These are phyloP conservation scores for Cercophora sp. DNA, from an alignment of 495 filamentous ascomycete genomes.

Conservation along the genomic window DNA sequence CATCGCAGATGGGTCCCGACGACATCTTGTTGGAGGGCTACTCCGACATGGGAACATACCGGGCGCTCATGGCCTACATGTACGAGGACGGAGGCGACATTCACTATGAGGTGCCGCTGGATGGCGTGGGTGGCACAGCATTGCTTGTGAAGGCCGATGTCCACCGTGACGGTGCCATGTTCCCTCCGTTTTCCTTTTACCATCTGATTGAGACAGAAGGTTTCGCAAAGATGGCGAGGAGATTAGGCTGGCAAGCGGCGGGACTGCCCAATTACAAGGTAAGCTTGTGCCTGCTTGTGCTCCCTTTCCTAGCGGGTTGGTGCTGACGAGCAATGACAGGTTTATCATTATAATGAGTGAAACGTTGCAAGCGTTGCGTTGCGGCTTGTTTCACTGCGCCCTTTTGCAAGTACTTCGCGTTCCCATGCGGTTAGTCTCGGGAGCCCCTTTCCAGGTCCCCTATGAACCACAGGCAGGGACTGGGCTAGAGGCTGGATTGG, in stretches of 20 bases:
- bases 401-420: background rate
- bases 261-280: slow-evolving; percentile 97
- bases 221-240: slow-evolving; percentile 92
- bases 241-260: slow-evolving; percentile 77
- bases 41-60: slow-evolving; percentile 84
- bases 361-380: slow-evolving; percentile 12
- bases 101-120: slow-evolving; percentile 62
- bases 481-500: slow-evolving; percentile 8
- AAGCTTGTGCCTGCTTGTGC: slow-evolving; percentile 26
- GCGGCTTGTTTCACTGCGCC: background rate
- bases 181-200: slow-evolving; percentile 93
- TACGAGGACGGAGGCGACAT: slow-evolving; percentile 54
- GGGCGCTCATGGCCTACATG: slow-evolving; percentile 88
- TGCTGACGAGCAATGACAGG: slow-evolving; percentile 46
- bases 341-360: slow-evolving; percentile 90
- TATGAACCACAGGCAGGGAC: slow-evolving; percentile 13
- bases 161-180: slow-evolving; percentile 97
- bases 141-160: slow-evolving; percentile 96
- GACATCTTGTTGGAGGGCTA: slow-evolving; percentile 96
- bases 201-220: slow-evolving; percentile 97
- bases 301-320: background rate
- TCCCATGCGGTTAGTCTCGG: background rate
- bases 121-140: slow-evolving; percentile 92
- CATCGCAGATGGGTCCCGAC: slow-evolving; percentile 71
- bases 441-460: background rate